Evolutionary conservation across 371 early-diverging fungal genomes (phyloP), one percentile per base, ranked within the genome.

Genomic region (Circinella minor): DNA sequence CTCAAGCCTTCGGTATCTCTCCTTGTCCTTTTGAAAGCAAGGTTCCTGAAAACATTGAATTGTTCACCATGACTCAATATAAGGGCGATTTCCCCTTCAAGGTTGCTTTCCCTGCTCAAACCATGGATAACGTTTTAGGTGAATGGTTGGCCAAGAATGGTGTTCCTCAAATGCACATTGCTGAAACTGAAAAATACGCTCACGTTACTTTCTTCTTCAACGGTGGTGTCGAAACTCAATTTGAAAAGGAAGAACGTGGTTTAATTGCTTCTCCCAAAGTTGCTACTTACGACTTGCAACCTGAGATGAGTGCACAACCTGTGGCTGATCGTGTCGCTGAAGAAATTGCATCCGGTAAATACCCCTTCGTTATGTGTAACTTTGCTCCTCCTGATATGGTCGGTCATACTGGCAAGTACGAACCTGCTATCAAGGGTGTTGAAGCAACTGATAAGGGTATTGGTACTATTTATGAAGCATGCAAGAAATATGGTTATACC

Each of bases 191-290:
- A 80, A 99, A 99, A 88, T 98, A 98, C 81, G 99, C 99, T 27
- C 99, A 99, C 83, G 99, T 99, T 48, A 99, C 99, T 63, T 99
- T 99, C 92, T 99, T 99, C 94, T 99, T 99, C 89, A 99, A 99
- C 86, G 99, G 99, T 66, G 99, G 99, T 55, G 86, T 91, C 38
- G 99, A 99, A 82, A 91, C 92, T 55, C 93, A 94, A 77, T 98
- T 94, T 81, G 68, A 80, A 39, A 81, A 81, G 62, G 99, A 99
- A 86, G 91, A 94, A 59, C 95, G 99, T 70, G 92, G 91, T 70
- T 77, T 99, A 83, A 87, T 98, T 63, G 83, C 93, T 36, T 95
- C 96, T 55, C 98, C 98, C 65, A 94, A 93, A 81, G 99, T 99
- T 4, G 95, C 98, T 43, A 98, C 99, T 36, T 99, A 99, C 81